phyloP scores from a whole-genome alignment of 176 grass and related monocot species.

The Rhynchospora pubera region DNA sequence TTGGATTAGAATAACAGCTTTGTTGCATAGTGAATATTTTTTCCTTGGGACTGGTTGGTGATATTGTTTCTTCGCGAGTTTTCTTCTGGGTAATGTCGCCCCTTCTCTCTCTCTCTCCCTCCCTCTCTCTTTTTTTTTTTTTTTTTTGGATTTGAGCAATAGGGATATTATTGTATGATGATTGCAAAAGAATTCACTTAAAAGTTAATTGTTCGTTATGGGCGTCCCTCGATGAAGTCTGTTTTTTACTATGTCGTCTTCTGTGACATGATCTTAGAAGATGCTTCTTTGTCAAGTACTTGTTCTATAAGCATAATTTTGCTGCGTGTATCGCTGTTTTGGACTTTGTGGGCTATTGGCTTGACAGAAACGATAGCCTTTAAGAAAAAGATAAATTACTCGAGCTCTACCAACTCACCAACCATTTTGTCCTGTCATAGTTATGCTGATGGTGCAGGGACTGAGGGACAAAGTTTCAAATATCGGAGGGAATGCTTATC shows the following conservation, averaged over 20 bases:
- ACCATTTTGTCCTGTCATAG: neutral
- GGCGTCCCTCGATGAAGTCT: too few relatives aligned
- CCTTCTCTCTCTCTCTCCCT: too few relatives aligned
- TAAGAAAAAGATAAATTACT: too few relatives aligned
- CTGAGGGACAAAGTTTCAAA: neutral
- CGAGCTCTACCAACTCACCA: too few relatives aligned
- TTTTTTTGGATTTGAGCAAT: neutral
- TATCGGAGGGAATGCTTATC: neutral
- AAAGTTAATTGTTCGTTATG: too few relatives aligned
- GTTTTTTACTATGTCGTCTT: neutral
- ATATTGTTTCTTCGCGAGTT: neutral
- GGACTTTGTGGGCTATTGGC: neutral
- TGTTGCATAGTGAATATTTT: neutral
- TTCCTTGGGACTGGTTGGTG: neutral
- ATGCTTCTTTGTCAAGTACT: neutral
- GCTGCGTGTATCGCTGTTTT: neutral
- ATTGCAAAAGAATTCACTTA: neutral
- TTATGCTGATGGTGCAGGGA: neutral
- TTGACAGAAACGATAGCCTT: too few relatives aligned
- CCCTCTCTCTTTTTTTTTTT: too few relatives aligned
- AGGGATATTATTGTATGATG: neutral
- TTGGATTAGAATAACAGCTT: constrained; percentile 17
- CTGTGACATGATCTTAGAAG: neutral
- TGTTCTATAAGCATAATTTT: neutral
- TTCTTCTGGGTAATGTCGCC: neutral